A percentile compares a stretch with the other conserved stretches of the same genome.
Conservation (phyloP, 371 early-diverging fungal genomes). For the Lichtheimia hyalospora region DNA sequence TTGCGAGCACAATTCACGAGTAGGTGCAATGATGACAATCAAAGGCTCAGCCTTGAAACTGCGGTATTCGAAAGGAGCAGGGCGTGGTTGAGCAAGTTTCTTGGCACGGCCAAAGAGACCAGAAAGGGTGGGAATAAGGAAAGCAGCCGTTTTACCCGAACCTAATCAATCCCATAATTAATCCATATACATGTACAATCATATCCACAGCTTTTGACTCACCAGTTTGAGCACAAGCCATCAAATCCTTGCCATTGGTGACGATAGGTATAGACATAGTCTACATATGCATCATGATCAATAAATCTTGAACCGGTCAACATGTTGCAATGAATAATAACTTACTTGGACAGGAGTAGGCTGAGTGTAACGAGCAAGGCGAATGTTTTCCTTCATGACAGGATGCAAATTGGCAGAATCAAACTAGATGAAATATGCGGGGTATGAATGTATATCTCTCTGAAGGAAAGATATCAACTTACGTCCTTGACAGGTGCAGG, state of each 20-base stretch:
- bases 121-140: constrained; percentile 61
- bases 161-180: constrained; percentile 26
- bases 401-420: constrained; percentile 46
- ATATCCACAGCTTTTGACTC: not conserved
- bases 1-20: constrained; percentile 49
- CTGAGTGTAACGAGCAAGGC: constrained; percentile 51
- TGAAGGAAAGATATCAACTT: constrained; percentile 4
- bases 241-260: constrained; percentile 63
- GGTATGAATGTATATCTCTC: not conserved
- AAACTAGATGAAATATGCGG: constrained; percentile 30
- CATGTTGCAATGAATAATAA: not conserved
- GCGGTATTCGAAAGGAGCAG: constrained; percentile 30
- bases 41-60: constrained; percentile 34
- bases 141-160: constrained; percentile 78
- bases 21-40: constrained; percentile 46
- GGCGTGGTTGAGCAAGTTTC: constrained; percentile 25
- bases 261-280: constrained; percentile 69
- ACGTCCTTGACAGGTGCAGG: constrained; percentile 39
- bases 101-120: constrained; percentile 34
- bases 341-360: constrained; percentile 75
- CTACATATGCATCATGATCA: constrained; percentile 20
- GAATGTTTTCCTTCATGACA: constrained; percentile 55
- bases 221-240: constrained; percentile 87
- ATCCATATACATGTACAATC: not conserved
- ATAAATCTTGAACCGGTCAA: not conserved